Base-by-base conservation (phyloP, 345 rosid genomes). In the Sisymbrium irio region DNA sequence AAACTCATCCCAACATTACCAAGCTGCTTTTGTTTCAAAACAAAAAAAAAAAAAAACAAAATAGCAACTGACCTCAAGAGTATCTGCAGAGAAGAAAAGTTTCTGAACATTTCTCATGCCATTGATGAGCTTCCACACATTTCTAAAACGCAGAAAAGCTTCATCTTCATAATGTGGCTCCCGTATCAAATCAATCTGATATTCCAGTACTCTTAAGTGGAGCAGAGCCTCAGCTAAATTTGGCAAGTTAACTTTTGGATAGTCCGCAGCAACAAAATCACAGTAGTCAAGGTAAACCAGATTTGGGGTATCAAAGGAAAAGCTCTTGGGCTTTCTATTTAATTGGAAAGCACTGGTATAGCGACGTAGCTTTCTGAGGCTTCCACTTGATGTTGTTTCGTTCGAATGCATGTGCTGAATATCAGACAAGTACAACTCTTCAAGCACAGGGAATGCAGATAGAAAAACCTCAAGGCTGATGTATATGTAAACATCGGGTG, bases 51-150 rank as follows among this genome's bases (percentile, higher is more conserved):
- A n/a, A 3, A 35, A 11, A 39, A n/a, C 49, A 6, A n/a, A 44
- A 15, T 44, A 44, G 49, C 49, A 44, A 40, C 50, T 61, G 54
- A 46, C 69, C 42, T 64, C 69, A 2, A 64, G 56, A 46, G 56
- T 46, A 64, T 46, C 13, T 4, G 30, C 40, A 32, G 56, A 17
- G 10, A 64, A 4, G 28, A 4, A 22, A 22, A 46, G 42, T 46
- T 11, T 64, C 0, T 64, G 42, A 64, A 46, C 69, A 46, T 46
- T 18, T 32, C 69, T 45, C 7, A 64, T 30, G 30, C 56, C 56
- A 30, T 7, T 45, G 0, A 64, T 10, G 7, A 46, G 42, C 30
- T 46, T 64, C 56, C 18, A 64, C 32, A 46, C 69, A 22, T 64
- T 64, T 25, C 20, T 27, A n/a, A 62, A 9, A 62, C n/a, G 9